These are phyloP conservation scores for Telfairia occidentalis DNA, from an alignment of 331 rosid genomes.

Conservation along the genomic window DNA sequence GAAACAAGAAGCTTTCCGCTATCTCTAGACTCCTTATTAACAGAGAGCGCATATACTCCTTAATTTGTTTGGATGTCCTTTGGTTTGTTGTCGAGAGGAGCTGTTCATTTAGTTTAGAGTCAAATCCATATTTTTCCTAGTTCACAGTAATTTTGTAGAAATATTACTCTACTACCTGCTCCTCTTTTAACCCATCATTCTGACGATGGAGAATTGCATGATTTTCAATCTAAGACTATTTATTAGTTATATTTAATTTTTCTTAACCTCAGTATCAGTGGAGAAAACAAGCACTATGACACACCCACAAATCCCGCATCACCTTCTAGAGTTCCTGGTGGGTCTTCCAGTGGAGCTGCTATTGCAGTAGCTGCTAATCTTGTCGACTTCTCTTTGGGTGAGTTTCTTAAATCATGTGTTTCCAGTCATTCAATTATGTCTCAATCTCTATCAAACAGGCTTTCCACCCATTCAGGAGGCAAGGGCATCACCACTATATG, in stretches of 20 bases:
- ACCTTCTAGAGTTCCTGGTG: conserved; percentile 68
- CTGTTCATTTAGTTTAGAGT: neutral
- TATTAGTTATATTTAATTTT: neutral
- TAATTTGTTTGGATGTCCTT: neutral
- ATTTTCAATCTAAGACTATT: neutral
- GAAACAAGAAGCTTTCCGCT: neutral
- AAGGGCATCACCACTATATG: neutral
- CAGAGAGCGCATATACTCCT: neutral
- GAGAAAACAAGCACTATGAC: conserved; percentile 68
- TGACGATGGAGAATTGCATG: neutral
- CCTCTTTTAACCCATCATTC: neutral
- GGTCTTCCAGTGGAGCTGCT: conserved; percentile 89
- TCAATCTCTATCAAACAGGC: neutral
- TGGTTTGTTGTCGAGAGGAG: neutral
- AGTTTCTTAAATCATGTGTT: conserved; percentile 18
- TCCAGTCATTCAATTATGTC: neutral
- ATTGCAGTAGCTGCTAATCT: conserved; percentile 86
- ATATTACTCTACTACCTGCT: neutral
- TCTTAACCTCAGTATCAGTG: conserved; percentile 50
- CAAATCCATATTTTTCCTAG: neutral
- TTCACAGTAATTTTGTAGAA: neutral
- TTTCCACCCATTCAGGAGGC: neutral
- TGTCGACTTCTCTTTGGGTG: conserved; percentile 80
- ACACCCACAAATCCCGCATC: conserved; percentile 77
- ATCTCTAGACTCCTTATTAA: neutral